Evolutionary conservation across 352 stramenopile genomes (phyloP), one percentile per base, ranked within the genome.

Genomic region (Phytophthora melonis): DNA sequence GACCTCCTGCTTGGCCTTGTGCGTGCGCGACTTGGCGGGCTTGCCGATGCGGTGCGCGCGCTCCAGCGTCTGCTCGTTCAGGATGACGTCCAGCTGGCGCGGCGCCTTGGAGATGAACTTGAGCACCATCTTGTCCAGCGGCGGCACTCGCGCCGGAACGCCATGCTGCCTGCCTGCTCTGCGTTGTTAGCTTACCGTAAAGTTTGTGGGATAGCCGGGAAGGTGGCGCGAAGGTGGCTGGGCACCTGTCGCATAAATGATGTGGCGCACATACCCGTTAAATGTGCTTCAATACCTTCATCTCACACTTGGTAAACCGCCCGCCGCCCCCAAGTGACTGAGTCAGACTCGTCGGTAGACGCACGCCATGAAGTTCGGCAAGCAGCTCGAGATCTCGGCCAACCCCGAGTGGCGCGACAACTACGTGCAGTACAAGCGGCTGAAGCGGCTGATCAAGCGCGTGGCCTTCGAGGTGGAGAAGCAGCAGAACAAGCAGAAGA

Each of bases 391-490:
- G 85, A 88, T 95, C 60, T 94, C 86, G 64, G 91, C 88, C 18
- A 96, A 95, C 64, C 86, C 88, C n/a, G 88, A 91, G 58, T 97
- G 90, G 89, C 92, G 92, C 73, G 89, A 95, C 68, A 82, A 93
- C 72, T 97, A 97, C 73, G 93, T 97, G 75, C 89, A 97, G 79
- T 98, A 98, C 77, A 97, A 96, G 82, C 92, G 92, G 19, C 82
- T 97, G 16, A 98, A 97, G 80, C 81, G 93, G 8, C 82, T 97
- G 30, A 95, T 98, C 72, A 97, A 97, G 78, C 88, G 93, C 67
- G 89, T 97, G 66, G 81, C 89, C 16, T 98, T 98, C 60, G 87
- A 96, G 68, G 73, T 95, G 70, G 92, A 97, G 77, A 94, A 95
- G 71, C 76, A 94, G 53, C 79, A 82, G 70, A 81, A 77, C 59